Percentiles rank a stretch among this genome's conserved stretches.
Conservation (phyloP, 1,284 basidiomycete species). For the Waitea zeae region DNA sequence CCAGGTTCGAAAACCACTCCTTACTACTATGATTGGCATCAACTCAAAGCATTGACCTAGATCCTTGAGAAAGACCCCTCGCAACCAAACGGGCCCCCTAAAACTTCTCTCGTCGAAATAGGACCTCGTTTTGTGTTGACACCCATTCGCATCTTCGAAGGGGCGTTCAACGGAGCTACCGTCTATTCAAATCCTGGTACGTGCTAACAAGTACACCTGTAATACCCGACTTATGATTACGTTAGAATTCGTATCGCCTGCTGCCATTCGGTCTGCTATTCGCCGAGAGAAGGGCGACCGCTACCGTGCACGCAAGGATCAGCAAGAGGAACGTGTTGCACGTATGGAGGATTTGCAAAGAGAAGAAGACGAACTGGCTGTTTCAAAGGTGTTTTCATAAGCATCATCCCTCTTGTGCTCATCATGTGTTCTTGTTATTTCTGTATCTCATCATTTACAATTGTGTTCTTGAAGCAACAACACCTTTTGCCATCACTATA, state of each 20-base stretch:
- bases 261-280: constrained; percentile 59
- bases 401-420: too few relatives aligned
- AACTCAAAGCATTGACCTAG: constrained; percentile 18
- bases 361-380: constrained; percentile 68
- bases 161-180: constrained; percentile 88
- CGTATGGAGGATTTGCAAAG: constrained; percentile 52
- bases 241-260: constrained; percentile 81
- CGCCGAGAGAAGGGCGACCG: constrained; percentile 63
- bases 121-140: constrained; percentile 96
- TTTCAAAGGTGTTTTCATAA: constrained; percentile 81
- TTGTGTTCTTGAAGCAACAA: too few relatives aligned
- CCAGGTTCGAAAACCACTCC: constrained; percentile 47
- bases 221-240: not conserved
- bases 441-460: too few relatives aligned
- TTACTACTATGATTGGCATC: constrained; percentile 1
- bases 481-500: too few relatives aligned
- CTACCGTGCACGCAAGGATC: constrained; percentile 70
- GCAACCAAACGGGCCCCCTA: constrained; percentile 57
- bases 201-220: constrained; percentile 9
- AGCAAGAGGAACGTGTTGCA: constrained; percentile 45
- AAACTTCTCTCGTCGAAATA: constrained; percentile 80
- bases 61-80: constrained; percentile 68
- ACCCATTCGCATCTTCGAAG: constrained; percentile 97
- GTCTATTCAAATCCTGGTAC: constrained; percentile 91
- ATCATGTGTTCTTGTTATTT: too few relatives aligned